A percentile compares a stretch with the other conserved stretches of the same genome.
Evolutionary conservation across 805 yeast species (phyloP).

Genomic region (Wickerhamiella dianesei): DNA sequence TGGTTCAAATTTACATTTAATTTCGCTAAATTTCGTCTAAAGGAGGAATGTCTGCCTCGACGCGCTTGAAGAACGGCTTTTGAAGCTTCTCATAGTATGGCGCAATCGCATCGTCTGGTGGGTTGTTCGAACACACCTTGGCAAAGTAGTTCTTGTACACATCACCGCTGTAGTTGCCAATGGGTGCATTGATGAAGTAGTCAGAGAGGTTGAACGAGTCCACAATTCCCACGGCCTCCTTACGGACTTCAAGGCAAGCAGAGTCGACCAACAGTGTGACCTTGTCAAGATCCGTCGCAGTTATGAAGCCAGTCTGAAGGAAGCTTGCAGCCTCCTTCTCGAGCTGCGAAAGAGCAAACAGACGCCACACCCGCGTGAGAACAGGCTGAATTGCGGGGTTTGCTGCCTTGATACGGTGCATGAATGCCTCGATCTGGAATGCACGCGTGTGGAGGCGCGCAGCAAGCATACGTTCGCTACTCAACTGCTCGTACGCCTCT

Average conservation of each 20-base stretch:
- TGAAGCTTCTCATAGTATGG: constrained; percentile 35
- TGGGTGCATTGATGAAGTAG: constrained; percentile 64
- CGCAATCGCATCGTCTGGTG: constrained; percentile 36
- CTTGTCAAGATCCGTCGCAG: constrained; percentile 34
- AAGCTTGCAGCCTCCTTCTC: constrained; percentile 63
- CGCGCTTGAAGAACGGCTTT: constrained; percentile 26
- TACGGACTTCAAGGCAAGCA: constrained; percentile 41
- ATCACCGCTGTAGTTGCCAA: constrained; percentile 72
- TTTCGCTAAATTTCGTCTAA: not conserved
- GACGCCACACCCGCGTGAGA: constrained; percentile 41
- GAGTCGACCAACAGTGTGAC: constrained; percentile 33
- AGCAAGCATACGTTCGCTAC: constrained; percentile 27
- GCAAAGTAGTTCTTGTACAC: constrained; percentile 65
- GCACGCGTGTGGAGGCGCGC: constrained; percentile 28
- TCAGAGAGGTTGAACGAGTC: constrained; percentile 78
- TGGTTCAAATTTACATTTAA: too few relatives aligned
- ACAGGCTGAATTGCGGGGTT: constrained; percentile 34
- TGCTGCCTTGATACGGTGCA: constrained; percentile 26
- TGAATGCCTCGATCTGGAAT: constrained; percentile 25
- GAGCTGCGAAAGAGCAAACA: constrained; percentile 53
- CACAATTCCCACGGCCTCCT: constrained; percentile 61
- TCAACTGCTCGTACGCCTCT: constrained; percentile 28
- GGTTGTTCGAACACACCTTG: constrained; percentile 41
- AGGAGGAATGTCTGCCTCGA: constrained; percentile 12
- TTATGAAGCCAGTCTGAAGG: constrained; percentile 46